Percentiles rank a stretch among this genome's conserved stretches.
phyloP scores from a whole-genome alignment of 192 early-diverging fungal species.

The Geranomyces michiganensis region DNA sequence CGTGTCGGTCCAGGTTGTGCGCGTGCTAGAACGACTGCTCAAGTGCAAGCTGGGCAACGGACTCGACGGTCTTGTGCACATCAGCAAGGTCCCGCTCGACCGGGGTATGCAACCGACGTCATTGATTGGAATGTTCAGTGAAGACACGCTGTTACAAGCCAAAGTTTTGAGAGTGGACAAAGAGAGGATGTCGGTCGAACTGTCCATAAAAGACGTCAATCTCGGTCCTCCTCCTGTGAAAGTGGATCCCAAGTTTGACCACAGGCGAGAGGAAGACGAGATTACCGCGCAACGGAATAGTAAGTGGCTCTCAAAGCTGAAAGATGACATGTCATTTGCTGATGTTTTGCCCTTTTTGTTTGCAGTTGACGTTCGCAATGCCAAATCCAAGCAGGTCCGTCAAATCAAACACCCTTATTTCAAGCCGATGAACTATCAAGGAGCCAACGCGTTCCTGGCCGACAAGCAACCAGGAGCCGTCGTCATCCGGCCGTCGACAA shows the following conservation, averaged over 20 bases:
- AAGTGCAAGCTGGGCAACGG: slow-evolving; percentile 77
- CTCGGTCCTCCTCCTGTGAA: slow-evolving; percentile 44
- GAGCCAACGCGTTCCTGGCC: slow-evolving; percentile 75
- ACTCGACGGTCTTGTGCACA: slow-evolving; percentile 83
- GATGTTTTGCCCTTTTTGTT: background rate
- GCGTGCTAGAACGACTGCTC: slow-evolving; percentile 74
- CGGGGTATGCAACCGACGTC: background rate
- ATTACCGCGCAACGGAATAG: slow-evolving; percentile 21
- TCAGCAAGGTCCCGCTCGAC: slow-evolving; percentile 48
- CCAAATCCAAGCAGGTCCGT: slow-evolving; percentile 52
- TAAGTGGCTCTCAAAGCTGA: background rate
- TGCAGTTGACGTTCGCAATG: slow-evolving; percentile 28
- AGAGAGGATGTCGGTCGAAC: slow-evolving; percentile 74
- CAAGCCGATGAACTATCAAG: slow-evolving; percentile 68
- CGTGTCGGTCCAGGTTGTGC: slow-evolving; percentile 69
- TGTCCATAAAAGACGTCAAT: slow-evolving; percentile 69
- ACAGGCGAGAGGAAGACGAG: slow-evolving; percentile 32
- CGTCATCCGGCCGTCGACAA: slow-evolving; percentile 89
- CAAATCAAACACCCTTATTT: slow-evolving; percentile 85
- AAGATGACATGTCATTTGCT: background rate
- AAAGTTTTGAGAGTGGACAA: slow-evolving; percentile 80
- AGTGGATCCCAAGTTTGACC: slow-evolving; percentile 70
- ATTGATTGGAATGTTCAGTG: slow-evolving; percentile 48
- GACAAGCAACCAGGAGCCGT: slow-evolving; percentile 70
- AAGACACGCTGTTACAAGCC: slow-evolving; percentile 73